These are phyloP conservation scores for Hypholoma fasciculare DNA, from an alignment of 768 basidiomycete genomes.

Conservation along the genomic window DNA sequence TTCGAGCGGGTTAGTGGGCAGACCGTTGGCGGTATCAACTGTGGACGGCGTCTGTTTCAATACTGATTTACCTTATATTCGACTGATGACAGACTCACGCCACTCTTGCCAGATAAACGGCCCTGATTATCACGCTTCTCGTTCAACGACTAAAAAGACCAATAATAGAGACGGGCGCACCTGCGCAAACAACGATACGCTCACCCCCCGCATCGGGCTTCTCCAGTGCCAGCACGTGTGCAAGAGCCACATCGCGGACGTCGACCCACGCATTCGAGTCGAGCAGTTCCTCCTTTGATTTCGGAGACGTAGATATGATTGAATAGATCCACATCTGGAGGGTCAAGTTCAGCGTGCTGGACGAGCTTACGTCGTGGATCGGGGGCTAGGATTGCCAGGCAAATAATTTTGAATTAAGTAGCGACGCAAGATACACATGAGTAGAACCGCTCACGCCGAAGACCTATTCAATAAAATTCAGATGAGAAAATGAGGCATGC, in stretches of 20 bases:
- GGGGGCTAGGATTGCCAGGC: conserved; percentile 28
- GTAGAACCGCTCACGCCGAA: not conserved
- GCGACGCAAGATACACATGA: not conserved
- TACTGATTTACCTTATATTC: too few relatives aligned
- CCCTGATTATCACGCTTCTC: not conserved
- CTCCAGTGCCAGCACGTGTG: not conserved
- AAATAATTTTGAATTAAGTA: too few relatives aligned
- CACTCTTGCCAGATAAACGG: not conserved
- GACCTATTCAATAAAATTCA: conserved; percentile 38
- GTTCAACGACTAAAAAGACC: not conserved
- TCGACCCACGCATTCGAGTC: conserved; percentile 38
- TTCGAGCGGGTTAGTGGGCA: not conserved
- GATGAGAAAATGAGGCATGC: conserved; percentile 32
- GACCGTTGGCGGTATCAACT: not conserved
- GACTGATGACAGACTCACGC: not conserved
- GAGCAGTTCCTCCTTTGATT: conserved; percentile 15
- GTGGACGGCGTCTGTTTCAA: too few relatives aligned
- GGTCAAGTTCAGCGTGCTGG: conserved; percentile 39
- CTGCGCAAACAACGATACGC: not conserved
- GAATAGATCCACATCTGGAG: conserved; percentile 25
- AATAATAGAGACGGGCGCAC: not conserved
- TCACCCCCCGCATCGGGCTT: not conserved
- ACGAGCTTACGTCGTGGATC: conserved; percentile 38
- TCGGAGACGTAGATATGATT: conserved; percentile 19
- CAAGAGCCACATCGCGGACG: conserved; percentile 26